Evolutionary conservation across 495 filamentous ascomycete genomes (phyloP).

Genomic region (Annulohypoxylon maeteangense): DNA sequence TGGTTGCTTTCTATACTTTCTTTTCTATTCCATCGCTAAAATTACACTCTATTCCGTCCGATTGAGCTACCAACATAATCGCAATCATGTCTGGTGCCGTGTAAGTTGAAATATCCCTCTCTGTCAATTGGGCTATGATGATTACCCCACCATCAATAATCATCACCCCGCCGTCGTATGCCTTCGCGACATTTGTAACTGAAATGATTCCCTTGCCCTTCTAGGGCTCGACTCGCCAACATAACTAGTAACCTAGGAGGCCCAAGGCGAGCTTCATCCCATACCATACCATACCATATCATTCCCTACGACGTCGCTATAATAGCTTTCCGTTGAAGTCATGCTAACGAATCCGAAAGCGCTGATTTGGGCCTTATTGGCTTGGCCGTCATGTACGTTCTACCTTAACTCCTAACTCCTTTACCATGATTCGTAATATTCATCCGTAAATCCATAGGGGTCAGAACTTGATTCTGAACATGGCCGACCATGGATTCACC

Average conservation of each 20-base stretch:
- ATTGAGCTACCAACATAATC: conserved; percentile 40
- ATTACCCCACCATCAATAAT: conserved; percentile 27
- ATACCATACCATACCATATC: conserved; percentile 22
- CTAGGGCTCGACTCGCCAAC: conserved; percentile 86
- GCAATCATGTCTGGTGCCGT: conserved; percentile 63
- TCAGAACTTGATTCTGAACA: conserved; percentile 98
- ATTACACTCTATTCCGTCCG: conserved; percentile 8
- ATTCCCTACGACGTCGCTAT: conserved; percentile 33
- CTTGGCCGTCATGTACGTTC: conserved; percentile 92
- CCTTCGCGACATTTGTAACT: conserved; percentile 54
- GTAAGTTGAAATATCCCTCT: conserved; percentile 58
- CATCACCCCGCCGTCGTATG: conserved; percentile 34
- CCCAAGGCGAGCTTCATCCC: conserved; percentile 54
- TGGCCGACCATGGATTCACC: conserved; percentile 94
- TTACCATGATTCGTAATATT: conserved; percentile 18
- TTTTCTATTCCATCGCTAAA: conserved; percentile 12
- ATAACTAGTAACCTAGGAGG: conserved; percentile 74
- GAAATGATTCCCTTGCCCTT: conserved; percentile 64
- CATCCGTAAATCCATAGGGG: conserved; percentile 52
- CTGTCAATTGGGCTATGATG: conserved; percentile 35
- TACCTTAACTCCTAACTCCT: conserved; percentile 18
- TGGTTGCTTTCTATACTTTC: conserved; percentile 24
- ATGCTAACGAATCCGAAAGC: conserved; percentile 64
- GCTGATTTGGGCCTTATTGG: conserved; percentile 99
- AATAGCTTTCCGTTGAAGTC: conserved; percentile 38